Base-by-base conservation (phyloP, 371 early-diverging fungal species). In the Apophysomyces variabilis region DNA sequence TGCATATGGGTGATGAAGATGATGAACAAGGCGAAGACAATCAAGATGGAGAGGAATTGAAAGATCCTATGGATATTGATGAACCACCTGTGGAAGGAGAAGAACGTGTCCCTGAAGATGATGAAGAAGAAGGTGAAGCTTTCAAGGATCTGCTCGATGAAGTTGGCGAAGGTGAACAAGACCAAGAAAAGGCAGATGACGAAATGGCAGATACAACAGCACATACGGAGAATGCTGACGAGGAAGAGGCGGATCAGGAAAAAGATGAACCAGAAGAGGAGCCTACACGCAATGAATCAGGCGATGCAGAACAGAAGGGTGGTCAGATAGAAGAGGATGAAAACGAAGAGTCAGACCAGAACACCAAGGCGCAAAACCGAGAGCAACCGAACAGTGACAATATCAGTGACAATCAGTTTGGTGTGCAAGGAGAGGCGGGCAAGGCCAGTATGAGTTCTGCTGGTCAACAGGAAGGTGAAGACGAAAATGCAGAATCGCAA, bases 391-490 rank as follows among this genome's bases (percentile, higher is more conserved):
- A 82, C 43, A 78, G 79, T 61, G 83, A 87, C 54, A 77, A 80
- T 6, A 71, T 75, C 36, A 86, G 85, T 41, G 84, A 83, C 58
- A 79, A 85, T 64, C 87, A 89, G 62, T 88, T 89, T 78, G 91
- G 90, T 54, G 87, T 90, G 1, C 86, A 90, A 67, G 88, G 89
- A 14, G 84, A 87, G 60, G 74, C 85, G 35, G 90, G 88, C 47
- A 83, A 85, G 57, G 80, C 84, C 14, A 85, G 82, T 60, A 71
- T 78, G 61, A 81, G 82, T 41, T 75, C 80, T 44, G 71, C 75
- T 56, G 85, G 85, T 37, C 79, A 84, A 66, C 72, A 84, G 16
- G 84, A 85, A 63, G 83, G 75, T 12, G 73, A 77, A 41, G 67
- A 79, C 37, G 79, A 76, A 21, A 58, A 76, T 14, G 68, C 69